Base-by-base conservation (phyloP, 768 basidiomycete species). In the Dendrothele bispora region DNA sequence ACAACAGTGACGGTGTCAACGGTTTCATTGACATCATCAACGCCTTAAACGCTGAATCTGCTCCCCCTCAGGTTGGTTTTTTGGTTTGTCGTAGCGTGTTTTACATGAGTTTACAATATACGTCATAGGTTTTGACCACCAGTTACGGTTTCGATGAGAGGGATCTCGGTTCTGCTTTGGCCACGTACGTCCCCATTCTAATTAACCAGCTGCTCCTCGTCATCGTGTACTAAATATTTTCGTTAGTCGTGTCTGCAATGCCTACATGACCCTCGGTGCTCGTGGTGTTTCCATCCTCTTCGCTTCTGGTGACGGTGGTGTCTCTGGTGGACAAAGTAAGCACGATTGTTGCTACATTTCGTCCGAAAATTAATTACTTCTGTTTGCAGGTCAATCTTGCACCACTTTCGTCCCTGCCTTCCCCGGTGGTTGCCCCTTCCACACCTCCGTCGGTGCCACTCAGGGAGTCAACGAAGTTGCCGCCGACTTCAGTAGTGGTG, bases 61-160 rank as follows among this genome's bases (percentile, higher is more conserved):
- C 50, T 8, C 61, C 59, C 3, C 77, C 79, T 8, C 75, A 76
- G 55, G 60, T 53, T 15, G 43, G 51, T 51, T 14, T 22, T 10
- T n/a, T 40, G 26, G n/a, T 7, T 20, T 20, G 28, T 21, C 22
- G n/a, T 17, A 20, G 7, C 15, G 25, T 30, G 4, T 41, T 30
- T 22, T 12, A 28, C 14, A 17, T 14, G 40, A 3, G 17, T 18
- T 3, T 17, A 7, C 8, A 14, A 32, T 46, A 12, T 7, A 2
- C 25, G 45, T 74, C 77, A 8, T 2, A 51, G 50, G 71, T 76
- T 0, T 68, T 83, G 21, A 74, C 78, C 0, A 80, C 76, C 10
- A 76, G 73, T 46, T 82, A 83, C 52, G 75, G 69, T 0, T 75
- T 79, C 32, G 68, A 77, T 37, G 82, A 82, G 45, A 71, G 77